phyloP scores from a whole-genome alignment of 2,329 filamentous ascomycete genomes.

The Beauveria varroae region DNA sequence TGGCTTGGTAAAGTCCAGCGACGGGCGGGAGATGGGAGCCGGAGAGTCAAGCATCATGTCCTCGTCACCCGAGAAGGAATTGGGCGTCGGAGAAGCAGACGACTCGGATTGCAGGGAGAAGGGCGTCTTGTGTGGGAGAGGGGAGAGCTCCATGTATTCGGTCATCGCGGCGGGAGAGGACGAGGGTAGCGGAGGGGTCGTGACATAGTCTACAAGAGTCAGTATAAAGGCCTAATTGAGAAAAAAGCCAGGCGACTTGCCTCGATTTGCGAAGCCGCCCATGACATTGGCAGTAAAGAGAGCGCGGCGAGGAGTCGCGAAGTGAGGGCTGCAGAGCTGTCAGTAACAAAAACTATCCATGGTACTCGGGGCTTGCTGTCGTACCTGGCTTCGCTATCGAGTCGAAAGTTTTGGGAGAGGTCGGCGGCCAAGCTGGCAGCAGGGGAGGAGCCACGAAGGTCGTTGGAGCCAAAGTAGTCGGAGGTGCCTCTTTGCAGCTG shows the following conservation, averaged over 20 bases:
- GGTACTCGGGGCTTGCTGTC: slow-evolving; percentile 21
- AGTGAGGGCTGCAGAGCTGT: slow-evolving; percentile 26
- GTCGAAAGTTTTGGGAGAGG: slow-evolving; percentile 92
- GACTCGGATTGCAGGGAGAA: slow-evolving; percentile 59
- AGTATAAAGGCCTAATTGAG: neutral
- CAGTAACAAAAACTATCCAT: neutral
- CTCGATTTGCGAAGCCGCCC: slow-evolving; percentile 27
- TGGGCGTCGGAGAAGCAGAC: slow-evolving; percentile 61
- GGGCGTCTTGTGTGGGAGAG: slow-evolving; percentile 77
- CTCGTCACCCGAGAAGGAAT: slow-evolving; percentile 37
- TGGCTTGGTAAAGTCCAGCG: slow-evolving; percentile 41
- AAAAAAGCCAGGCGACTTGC: slow-evolving; percentile 19
- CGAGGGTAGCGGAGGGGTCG: slow-evolving; percentile 73
- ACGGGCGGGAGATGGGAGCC: slow-evolving; percentile 37
- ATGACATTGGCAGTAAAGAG: slow-evolving; percentile 33
- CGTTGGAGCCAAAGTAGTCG: slow-evolving; percentile 79
- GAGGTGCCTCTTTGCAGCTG: slow-evolving; percentile 50
- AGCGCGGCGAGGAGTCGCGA: slow-evolving; percentile 34
- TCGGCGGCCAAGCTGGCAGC: slow-evolving; percentile 87
- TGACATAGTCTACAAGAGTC: slow-evolving; percentile 54
- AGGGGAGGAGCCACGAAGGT: slow-evolving; percentile 77
- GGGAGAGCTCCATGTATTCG: slow-evolving; percentile 90
- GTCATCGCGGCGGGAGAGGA: slow-evolving; percentile 68
- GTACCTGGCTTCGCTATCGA: slow-evolving; percentile 78
- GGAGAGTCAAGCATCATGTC: slow-evolving; percentile 52